Evolutionary conservation across 805 yeast species (phyloP).

Genomic region (Candida xiaguanensis): DNA sequence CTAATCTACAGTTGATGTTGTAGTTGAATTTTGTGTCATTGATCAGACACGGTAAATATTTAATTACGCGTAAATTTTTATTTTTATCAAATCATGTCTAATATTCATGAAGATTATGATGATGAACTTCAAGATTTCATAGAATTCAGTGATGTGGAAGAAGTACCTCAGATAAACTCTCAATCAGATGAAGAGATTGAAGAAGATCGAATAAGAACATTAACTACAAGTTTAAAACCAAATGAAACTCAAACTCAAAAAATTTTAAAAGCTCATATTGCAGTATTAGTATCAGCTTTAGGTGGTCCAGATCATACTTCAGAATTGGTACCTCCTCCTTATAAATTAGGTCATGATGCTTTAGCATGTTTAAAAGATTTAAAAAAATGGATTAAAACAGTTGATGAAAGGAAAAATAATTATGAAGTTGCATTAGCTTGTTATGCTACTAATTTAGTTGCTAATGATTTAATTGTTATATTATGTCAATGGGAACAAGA

Average conservation of each 20-base stretch:
- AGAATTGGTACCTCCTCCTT: constrained; percentile 43
- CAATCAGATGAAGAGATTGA: constrained; percentile 11
- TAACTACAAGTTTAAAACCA: constrained; percentile 25
- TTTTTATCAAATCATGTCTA: not conserved
- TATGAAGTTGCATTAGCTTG: constrained; percentile 88
- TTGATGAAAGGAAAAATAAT: constrained; percentile 67
- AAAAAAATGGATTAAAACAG: constrained; percentile 80
- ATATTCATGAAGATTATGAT: not conserved
- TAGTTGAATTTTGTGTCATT: not conserved
- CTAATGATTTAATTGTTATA: constrained; percentile 70
- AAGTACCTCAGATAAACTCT: not conserved
- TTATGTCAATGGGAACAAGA: constrained; percentile 66
- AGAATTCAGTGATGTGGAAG: constrained; percentile 22
- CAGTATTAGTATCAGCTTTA: constrained; percentile 78
- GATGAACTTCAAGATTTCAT: constrained; percentile 34
- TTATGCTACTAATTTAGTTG: constrained; percentile 71
- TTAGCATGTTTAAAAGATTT: constrained; percentile 81
- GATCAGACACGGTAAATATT: constrained; percentile 1
- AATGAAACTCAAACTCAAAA: constrained; percentile 34
- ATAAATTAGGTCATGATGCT: constrained; percentile 85
- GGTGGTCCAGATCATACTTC: constrained; percentile 79
- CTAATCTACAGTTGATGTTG: no score
- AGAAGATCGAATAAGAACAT: constrained; percentile 18
- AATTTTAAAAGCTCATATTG: constrained; percentile 65
- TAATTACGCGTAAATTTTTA: not conserved